These are phyloP conservation scores for Candida namnaoensis DNA, from an alignment of 805 yeast species.

Conservation along the genomic window DNA sequence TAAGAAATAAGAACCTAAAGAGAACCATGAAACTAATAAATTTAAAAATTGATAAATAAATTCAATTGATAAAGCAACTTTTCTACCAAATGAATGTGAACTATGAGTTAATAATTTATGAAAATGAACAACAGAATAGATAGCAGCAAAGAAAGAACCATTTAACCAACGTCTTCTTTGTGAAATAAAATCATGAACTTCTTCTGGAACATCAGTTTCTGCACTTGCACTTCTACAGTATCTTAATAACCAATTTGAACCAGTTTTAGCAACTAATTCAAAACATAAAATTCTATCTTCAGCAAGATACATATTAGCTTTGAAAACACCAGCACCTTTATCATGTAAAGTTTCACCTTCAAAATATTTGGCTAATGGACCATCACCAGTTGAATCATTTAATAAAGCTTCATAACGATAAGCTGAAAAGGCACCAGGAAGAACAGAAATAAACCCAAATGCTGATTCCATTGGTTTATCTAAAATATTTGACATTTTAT, in stretches of 20 bases:
- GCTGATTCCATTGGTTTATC: conserved; percentile 91
- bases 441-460: conserved; percentile 87
- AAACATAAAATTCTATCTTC: conserved; percentile 95
- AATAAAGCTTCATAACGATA: conserved; percentile 82
- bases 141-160: conserved; percentile 96
- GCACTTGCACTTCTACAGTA: conserved; percentile 91
- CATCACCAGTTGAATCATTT: conserved; percentile 84
- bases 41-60: conserved; percentile 81
- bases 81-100: conserved; percentile 71
- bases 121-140: conserved; percentile 81
- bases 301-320: conserved; percentile 95
- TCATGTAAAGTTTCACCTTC: conserved; percentile 70
- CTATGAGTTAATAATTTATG: conserved; percentile 81
- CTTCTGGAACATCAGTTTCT: conserved; percentile 95
- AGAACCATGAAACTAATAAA: conserved; percentile 82
- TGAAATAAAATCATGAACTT: conserved; percentile 83
- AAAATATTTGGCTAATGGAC: conserved; percentile 84
- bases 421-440: conserved; percentile 95
- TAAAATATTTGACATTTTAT: conserved; percentile 88
- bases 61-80: conserved; percentile 75
- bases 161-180: conserved; percentile 98
- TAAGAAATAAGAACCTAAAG: conserved; percentile 84
- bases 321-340: conserved; percentile 68
- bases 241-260: conserved; percentile 81
- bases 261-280: conserved; percentile 85